Percentiles rank a stretch among this genome's conserved stretches.
Conservation (phyloP, 208 protist species). For the Novymonas esmeraldas region DNA sequence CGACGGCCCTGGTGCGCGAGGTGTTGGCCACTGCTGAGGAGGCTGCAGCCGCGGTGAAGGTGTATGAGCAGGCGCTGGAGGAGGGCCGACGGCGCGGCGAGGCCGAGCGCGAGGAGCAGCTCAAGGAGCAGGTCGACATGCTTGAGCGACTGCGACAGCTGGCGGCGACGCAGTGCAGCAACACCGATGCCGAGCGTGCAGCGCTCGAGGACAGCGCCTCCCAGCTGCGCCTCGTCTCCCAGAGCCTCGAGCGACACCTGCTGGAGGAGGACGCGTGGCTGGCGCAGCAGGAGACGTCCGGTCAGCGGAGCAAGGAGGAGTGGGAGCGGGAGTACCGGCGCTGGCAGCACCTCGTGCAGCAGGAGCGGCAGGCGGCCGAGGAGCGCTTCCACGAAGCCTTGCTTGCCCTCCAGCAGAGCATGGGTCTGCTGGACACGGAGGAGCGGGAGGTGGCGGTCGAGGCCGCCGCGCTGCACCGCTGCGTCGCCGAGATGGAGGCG, state of each 20-base stretch:
- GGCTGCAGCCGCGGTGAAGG: constrained; percentile 43
- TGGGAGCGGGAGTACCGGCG: constrained; percentile 80
- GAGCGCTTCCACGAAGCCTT: constrained; percentile 60
- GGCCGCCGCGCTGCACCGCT: constrained; percentile 32
- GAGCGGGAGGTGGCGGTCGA: constrained; percentile 52
- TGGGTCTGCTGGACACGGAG: constrained; percentile 50
- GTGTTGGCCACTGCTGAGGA: constrained; percentile 38
- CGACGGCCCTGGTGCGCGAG: constrained; percentile 40
- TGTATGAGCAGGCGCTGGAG: constrained; percentile 54
- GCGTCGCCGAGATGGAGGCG: constrained; percentile 36
- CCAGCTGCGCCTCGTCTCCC: constrained; percentile 45
- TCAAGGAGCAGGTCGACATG: constrained; percentile 38
- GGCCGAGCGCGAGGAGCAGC: constrained; percentile 27
- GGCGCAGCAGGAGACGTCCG: constrained; percentile 55
- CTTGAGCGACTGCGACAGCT: constrained; percentile 48
- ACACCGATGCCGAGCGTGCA: constrained; percentile 48
- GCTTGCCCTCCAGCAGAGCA: constrained; percentile 38
- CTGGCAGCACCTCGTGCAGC: constrained; percentile 69
- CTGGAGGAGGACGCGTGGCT: constrained; percentile 69
- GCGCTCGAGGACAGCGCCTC: constrained; percentile 44
- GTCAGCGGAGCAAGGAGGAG: constrained; percentile 41
- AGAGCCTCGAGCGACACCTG: constrained; percentile 61
- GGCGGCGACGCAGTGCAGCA: constrained; percentile 47
- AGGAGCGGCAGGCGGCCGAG: constrained; percentile 55
- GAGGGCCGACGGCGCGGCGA: constrained; percentile 42